These are phyloP conservation scores for Rhododendron molle DNA, from an alignment of 148 eudicot genomes.

Conservation along the genomic window DNA sequence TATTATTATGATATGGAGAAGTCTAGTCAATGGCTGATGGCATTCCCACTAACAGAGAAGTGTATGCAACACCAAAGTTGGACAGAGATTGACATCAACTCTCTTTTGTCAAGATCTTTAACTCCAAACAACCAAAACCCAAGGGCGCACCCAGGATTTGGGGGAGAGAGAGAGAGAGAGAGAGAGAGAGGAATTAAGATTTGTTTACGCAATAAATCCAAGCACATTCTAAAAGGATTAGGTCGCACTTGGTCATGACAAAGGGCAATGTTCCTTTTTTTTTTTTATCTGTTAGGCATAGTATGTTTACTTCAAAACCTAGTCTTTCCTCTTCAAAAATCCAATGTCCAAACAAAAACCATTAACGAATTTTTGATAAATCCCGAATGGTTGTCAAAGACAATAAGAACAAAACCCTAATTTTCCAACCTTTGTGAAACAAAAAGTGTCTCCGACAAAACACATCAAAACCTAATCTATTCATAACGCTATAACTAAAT, in stretches of 20 bases:
- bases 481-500: too few relatives aligned
- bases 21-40: not conserved
- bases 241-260: too few relatives aligned
- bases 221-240: too few relatives aligned
- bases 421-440: not conserved
- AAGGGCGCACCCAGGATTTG: not conserved
- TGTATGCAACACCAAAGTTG: not conserved
- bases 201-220: too few relatives aligned
- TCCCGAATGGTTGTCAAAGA: not conserved
- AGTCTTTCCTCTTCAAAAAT: not conserved
- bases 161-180: not conserved
- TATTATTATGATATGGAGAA: not conserved
- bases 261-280: too few relatives aligned
- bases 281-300: too few relatives aligned
- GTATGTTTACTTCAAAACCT: not conserved
- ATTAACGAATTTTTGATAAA: not conserved
- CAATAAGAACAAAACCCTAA: not conserved
- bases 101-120: not conserved
- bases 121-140: not conserved
- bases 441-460: too few relatives aligned
- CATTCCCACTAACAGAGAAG: not conserved
- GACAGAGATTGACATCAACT: not conserved
- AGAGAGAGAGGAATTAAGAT: not conserved
- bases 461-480: too few relatives aligned
- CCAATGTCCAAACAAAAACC: not conserved